A percentile compares a stretch with the other conserved stretches of the same genome.
These are phyloP conservation scores for Taxawa tesnikishii DNA, from an alignment of 2,329 filamentous ascomycete genomes.

Conservation along the genomic window DNA sequence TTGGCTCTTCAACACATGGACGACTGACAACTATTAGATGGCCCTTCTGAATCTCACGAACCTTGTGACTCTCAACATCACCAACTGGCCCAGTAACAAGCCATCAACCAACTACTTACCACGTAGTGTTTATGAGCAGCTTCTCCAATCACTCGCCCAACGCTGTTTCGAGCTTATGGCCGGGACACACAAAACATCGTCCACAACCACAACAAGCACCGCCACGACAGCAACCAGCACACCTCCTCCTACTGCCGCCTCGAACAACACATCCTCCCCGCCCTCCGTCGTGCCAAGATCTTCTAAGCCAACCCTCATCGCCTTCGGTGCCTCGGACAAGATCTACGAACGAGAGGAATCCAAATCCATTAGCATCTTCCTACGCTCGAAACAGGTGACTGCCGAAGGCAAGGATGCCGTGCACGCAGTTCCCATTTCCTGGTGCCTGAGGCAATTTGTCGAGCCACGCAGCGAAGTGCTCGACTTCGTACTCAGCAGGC, in stretches of 20 bases:
- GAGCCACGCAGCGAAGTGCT: constrained; percentile 33
- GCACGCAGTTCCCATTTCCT: constrained; percentile 31
- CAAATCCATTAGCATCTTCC: constrained; percentile 33
- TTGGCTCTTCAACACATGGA: no score
- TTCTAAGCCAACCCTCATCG: constrained; percentile 29
- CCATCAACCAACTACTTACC: constrained; percentile 12
- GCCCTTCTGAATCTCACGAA: constrained; percentile 19
- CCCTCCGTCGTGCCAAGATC: constrained; percentile 5
- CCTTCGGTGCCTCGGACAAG: constrained; percentile 33
- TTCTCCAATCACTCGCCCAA: no score
- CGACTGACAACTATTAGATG: no score
- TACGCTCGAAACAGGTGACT: constrained; percentile 29
- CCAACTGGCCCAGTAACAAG: constrained; percentile 34
- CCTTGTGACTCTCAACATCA: constrained; percentile 35
- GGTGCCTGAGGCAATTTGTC: constrained; percentile 32
- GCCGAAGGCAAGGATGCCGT: constrained; percentile 27
- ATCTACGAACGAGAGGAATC: constrained; percentile 35
- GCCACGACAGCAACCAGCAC: no score
- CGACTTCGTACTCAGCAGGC: constrained; percentile 28
- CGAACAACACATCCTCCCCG: no score
- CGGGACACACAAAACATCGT: no score
- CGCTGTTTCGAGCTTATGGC: no score
- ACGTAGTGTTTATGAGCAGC: no score
- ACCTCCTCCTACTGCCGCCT: no score
- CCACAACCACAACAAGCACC: no score